Base-by-base conservation (phyloP, 345 rosid species). In the Turnera subulata region DNA sequence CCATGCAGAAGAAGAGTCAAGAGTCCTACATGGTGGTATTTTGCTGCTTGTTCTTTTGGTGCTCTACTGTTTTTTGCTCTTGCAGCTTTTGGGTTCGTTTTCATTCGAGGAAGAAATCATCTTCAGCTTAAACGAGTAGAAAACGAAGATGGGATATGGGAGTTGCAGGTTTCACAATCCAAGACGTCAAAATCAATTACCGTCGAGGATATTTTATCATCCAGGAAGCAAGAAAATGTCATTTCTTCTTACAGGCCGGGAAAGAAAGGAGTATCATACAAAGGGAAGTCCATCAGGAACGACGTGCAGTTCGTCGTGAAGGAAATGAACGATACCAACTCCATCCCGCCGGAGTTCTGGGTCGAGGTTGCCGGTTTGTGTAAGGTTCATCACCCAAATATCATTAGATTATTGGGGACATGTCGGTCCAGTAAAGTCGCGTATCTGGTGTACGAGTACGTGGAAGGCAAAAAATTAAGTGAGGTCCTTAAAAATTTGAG, bases 61-160 rank as follows among this genome's bases (percentile, higher is more conserved):
- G 82, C 69, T 35, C 40, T 83, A n/a, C 21, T 38, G 29, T 52
- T 78, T 11, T 54, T 84, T 15, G 56, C 65, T 40, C 43, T 71
- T 5, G 59, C 65, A 29, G 74, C 70, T 61, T 80, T 64, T 11
- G 74, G 56, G 2, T 8, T 72, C 50, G 48, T 65, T 8, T 20
- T 77, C n/a, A 37, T 82, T 32, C 72, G 79, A 37, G 67, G 73
- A 38, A 67, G 46, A 55, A 80, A 67, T 18, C 56, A 25, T 40
- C 64, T 73, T 22, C 69, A 66, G 55, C 63, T 68, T 11, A 78
- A 82, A 71, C 75, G 81, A 68, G 77, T 80, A 11, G 89, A 91
- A 60, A 78, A 73, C 18, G 83, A 78, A 71, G 81, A 82, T 37
- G 95, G 92, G 18, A 68, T 63, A 3, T 88, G 95, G 87, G 92